These are phyloP conservation scores for Ramularia collo-cygni DNA, from an alignment of 2,329 filamentous ascomycete species.

Conservation along the genomic window DNA sequence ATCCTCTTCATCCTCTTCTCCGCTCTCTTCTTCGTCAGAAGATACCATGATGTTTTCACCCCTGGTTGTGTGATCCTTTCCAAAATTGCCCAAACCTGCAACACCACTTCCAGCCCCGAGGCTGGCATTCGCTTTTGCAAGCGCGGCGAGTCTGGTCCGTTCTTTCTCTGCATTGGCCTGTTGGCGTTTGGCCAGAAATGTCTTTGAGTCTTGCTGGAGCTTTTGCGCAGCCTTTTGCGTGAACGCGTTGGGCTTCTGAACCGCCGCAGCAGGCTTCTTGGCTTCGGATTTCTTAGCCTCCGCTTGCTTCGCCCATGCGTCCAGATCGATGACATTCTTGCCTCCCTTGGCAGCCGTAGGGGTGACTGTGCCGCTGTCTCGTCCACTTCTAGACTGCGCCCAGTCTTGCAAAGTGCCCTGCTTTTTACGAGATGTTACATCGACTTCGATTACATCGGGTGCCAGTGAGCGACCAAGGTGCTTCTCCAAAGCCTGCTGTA, in stretches of 20 bases:
- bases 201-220: constrained; percentile 37
- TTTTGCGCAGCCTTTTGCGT: constrained; percentile 30
- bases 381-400: constrained; percentile 28
- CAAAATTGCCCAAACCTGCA: constrained; percentile 62
- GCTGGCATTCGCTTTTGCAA: constrained; percentile 35
- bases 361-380: constrained; percentile 17
- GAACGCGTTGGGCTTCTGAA: constrained; percentile 14
- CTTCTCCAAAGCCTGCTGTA: constrained; percentile 56
- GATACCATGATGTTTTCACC: constrained; percentile 88
- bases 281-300: constrained; percentile 12
- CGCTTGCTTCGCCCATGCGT: constrained; percentile 14
- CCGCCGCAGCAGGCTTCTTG: constrained; percentile 27
- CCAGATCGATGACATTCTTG: constrained; percentile 28
- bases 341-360: constrained; percentile 16
- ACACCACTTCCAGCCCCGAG: constrained; percentile 73
- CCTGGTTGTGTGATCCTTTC: constrained; percentile 68
- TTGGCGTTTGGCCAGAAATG: constrained; percentile 67
- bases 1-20: constrained; percentile 34
- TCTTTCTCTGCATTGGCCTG: constrained; percentile 67
- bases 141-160: constrained; percentile 51
- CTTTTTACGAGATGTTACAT: constrained; percentile 27
- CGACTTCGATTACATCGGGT: constrained; percentile 14
- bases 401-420: constrained; percentile 37
- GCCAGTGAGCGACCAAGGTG: constrained; percentile 34
- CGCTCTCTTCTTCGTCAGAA: constrained; percentile 56